These are phyloP conservation scores for Pichia cactophila DNA, from an alignment of 1,139 yeast species.

Conservation along the genomic window DNA sequence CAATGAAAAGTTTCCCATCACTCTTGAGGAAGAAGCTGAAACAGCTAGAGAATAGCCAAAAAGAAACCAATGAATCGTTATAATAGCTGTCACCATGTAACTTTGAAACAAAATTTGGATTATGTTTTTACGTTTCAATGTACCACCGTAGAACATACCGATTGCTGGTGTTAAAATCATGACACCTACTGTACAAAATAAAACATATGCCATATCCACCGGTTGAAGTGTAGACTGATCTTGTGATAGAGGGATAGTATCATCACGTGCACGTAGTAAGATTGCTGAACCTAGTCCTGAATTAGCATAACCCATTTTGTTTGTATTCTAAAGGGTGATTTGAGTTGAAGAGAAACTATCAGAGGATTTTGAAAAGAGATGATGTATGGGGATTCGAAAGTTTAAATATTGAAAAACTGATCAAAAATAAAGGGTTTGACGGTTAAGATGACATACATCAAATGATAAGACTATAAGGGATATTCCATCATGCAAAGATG, in stretches of 20 bases:
- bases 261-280: slow-evolving; percentile 12
- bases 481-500: too few relatives aligned
- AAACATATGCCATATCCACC: slow-evolving; percentile 33
- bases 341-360: too few relatives aligned
- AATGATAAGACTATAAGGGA: neutral
- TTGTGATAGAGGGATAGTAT: slow-evolving; percentile 19
- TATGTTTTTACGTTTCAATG: slow-evolving; percentile 32
- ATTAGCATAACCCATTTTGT: slow-evolving; percentile 23
- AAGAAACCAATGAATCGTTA: slow-evolving; percentile 37
- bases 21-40: slow-evolving; percentile 32
- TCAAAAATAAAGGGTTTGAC: neutral
- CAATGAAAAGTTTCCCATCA: slow-evolving; percentile 33
- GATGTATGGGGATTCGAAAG: neutral
- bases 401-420: too few relatives aligned
- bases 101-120: slow-evolving; percentile 36
- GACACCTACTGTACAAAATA: slow-evolving; percentile 36
- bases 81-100: slow-evolving; percentile 34
- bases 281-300: slow-evolving; percentile 27
- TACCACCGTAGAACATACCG: slow-evolving; percentile 38
- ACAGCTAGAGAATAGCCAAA: slow-evolving; percentile 39
- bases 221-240: slow-evolving; percentile 23
- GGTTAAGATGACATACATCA: neutral
- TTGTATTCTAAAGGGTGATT: neutral
- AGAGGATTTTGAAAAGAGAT: too few relatives aligned
- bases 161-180: slow-evolving; percentile 40